Base-by-base conservation (phyloP, 306 rosid species). In the Fagus crenata region DNA sequence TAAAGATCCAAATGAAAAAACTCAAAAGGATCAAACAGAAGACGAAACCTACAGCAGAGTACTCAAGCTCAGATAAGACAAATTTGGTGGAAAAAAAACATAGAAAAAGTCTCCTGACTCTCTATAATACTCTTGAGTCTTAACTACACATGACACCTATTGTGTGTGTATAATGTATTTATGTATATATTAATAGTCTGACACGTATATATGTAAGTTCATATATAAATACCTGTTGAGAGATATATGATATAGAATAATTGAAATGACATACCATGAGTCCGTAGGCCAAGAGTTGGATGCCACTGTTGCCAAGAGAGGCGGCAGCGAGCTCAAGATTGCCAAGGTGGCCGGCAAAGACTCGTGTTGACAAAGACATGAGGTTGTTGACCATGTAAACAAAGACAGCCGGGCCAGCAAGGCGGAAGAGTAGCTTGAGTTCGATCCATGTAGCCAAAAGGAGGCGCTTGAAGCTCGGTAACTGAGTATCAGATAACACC, bases 281-380 rank as follows among this genome's bases (percentile, higher is more conserved):
- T 63, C 97, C 96, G n/a, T 73, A 92, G 28, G 93, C 93, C 22
- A 88, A 76, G 82, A 92, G 85, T 64, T 92, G 96, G 59, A 92
- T 28, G 37, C 97, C 97, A 28, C 83, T 89, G 58, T 92, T 92
- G 81, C 96, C 97, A 4, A 92, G 95, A 72, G 86, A 83, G 32
- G 97, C 87, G 1, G 97, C 97, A 9, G 97, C 97, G 37, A 90
- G 88, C 73, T 90, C 82, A 33, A 88, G 92, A 42, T 92, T 92
- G 41, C 96, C 97, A 2, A 92, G 90, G 84, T 92, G 97, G 74
- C 97, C 97, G 41, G 89, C 84, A 36, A 87, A 87, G 81, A 87
- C 82, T 8, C 84, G 90, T 4, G 97, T 87, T 39, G 90, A 72
- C 58, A n/a, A 61, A 0, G 97, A 90, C 93, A 90, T 88, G 74